Base-by-base conservation (phyloP, 305 asterid species). In the Fraxinus ornus region DNA sequence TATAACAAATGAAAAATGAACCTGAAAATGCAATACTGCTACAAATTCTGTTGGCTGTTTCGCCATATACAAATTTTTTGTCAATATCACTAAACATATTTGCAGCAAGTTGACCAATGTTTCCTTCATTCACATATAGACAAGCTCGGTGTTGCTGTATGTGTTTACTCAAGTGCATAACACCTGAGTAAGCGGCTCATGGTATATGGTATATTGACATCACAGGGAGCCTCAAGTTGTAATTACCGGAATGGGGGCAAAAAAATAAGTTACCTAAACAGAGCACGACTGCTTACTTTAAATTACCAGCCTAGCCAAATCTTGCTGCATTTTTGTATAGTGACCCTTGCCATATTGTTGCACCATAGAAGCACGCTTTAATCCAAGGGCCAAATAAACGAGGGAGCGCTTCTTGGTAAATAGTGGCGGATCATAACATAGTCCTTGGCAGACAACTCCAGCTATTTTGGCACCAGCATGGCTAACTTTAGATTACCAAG, bases 401-500 rank as follows among this genome's bases (percentile, higher is more conserved):
- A 15, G 35, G 7, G 49, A 24, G 78, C 37, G 19, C 62, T 80
- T 64, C 62, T 17, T 55, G 66, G 26, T n/a, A 55, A 4, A 55
- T n/a, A 6, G 66, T 55, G 10, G 66, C n/a, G 9, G 24, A 55
- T 30, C 39, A 68, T 9, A 5, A 41, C 33, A 8, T 9, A 37
- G 10, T 75, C n/a, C 22, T 33, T 75, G 84, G 22, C 57, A 82
- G 79, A 74, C 37, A 66, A 19, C 74, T 81, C 44, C 85, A 60
- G 73, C 72, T 87, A 77, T 80, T 85, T 88, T 73, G 97, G 94
- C 57, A 94, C 90, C 81, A 93, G 83, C 33, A 91, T 73, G 44
- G 99, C 98, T 70, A 96, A 84, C 81, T 86, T 92, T 36, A 96
- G 89, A 85, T 92, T 91, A 76, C 98, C 97, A 36, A 88, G 89